Conservation (phyloP, 2,329 filamentous ascomycete genomes). For the Elsinoe necatrix region DNA sequence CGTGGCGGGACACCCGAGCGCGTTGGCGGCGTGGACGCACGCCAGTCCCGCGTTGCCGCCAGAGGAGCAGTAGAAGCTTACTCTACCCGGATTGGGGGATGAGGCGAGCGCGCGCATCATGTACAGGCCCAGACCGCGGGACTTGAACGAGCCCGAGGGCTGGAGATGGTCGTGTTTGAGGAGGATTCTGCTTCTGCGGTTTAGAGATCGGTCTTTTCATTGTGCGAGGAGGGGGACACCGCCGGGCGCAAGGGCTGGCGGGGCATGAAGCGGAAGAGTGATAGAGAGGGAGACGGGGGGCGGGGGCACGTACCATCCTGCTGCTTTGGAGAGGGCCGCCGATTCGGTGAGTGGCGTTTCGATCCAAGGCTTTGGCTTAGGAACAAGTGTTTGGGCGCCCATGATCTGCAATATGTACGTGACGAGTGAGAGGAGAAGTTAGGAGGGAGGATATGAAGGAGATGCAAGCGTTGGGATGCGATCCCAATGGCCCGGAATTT, state of each 20-base stretch:
- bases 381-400: slow-evolving; percentile 7
- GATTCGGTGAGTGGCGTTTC: slow-evolving; percentile 64
- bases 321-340: slow-evolving; percentile 55
- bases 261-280: neutral
- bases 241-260: neutral
- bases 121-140: slow-evolving; percentile 62
- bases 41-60: slow-evolving; percentile 82
- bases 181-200: slow-evolving; percentile 58
- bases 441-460: neutral
- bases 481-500: neutral
- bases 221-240: neutral
- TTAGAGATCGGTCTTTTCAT: slow-evolving; percentile 26
- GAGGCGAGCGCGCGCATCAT: slow-evolving; percentile 47
- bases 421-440: neutral
- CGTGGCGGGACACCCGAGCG: slow-evolving; percentile 58
- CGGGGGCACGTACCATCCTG: slow-evolving; percentile 55
- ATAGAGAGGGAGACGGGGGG: slow-evolving; percentile 6
- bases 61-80: slow-evolving; percentile 71
- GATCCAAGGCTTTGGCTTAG: slow-evolving; percentile 49
- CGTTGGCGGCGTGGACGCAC: slow-evolving; percentile 62
- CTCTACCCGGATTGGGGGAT: slow-evolving; percentile 28
- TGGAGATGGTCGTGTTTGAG: slow-evolving; percentile 82
- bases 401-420: neutral
- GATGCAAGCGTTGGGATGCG: neutral
- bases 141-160: slow-evolving; percentile 76